Evolutionary conservation across 2,329 filamentous ascomycete species (phyloP), one percentile per base, ranked within the genome.

Genomic region (Lachnellula suecica): DNA sequence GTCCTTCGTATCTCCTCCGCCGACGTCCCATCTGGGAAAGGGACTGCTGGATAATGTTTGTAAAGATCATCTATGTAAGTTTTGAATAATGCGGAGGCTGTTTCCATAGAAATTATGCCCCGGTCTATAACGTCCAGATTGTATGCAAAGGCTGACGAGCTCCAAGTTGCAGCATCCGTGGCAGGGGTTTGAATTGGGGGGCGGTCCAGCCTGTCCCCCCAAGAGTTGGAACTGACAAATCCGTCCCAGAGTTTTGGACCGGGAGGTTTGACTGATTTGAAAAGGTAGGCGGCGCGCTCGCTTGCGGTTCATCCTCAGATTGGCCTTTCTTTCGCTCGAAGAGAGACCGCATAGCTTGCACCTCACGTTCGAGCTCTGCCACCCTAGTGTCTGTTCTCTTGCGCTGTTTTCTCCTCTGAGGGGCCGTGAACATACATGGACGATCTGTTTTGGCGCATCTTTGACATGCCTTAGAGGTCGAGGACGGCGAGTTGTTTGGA

Each of bases 51-150:
- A 38, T 84, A 74, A 55, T 87, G 82, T 3, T 70, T 71, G 22
- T 75, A 71, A 74, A 87, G 83, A 44, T 78, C 71, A 4, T 75
- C 73, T 34, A 73, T 79, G 65, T 85, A 88, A 4, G 79, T 74
- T 17, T 70, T 64, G 54, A 85, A 82, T 13, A 85, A 70, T 49
- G 75, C 70, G 7, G 71, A 66, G 2, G 84, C 82, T 49, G 74
- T 70, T 2, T 78, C 76, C 68, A 78, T 72, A 3, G 76, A 78
- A 24, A 88, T 63, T 38, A 87, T 63, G 1, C 82, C 82, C 2
- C 79, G 75, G 53, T 85, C 81, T 31, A 88, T 71, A 7, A 71
- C 64, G 56, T 73, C 71, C 2, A 46, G 44, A 35, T 59, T 49
- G 13, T 50, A 44, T 13, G 55, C 55, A 31, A 59, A 44, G 19